A percentile compares a stretch with the other conserved stretches of the same genome.
These are phyloP conservation scores for Pleurotus cornucopiae DNA, from an alignment of 768 basidiomycete genomes.

Conservation along the genomic window DNA sequence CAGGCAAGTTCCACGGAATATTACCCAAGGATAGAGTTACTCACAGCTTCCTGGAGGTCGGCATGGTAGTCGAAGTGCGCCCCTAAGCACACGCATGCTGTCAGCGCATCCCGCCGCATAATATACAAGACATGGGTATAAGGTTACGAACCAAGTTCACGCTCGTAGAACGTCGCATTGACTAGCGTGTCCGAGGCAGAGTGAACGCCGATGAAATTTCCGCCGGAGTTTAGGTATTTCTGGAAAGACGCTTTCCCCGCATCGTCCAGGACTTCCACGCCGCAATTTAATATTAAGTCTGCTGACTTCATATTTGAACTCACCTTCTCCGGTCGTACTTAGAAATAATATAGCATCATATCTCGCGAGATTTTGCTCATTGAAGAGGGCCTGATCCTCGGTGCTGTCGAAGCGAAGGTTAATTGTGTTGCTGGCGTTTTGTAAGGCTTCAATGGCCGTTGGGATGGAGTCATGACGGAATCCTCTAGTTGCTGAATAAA, in stretches of 20 bases:
- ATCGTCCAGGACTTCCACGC: slow-evolving; percentile 50
- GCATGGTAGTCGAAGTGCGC: slow-evolving; percentile 75
- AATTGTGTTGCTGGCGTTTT: slow-evolving; percentile 37
- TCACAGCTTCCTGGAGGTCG: slow-evolving; percentile 57
- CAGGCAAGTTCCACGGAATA: slow-evolving; percentile 13
- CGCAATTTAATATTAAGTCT: no score
- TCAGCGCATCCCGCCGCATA: no score
- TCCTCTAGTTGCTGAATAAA: slow-evolving; percentile 57
- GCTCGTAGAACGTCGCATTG: slow-evolving; percentile 52
- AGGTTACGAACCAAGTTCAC: slow-evolving; percentile 45
- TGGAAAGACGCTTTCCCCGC: slow-evolving; percentile 58
- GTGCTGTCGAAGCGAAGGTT: slow-evolving; percentile 58
- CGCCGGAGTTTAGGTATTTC: slow-evolving; percentile 61
- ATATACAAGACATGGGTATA: no score
- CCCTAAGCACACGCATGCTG: slow-evolving; percentile 20
- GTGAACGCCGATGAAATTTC: slow-evolving; percentile 70
- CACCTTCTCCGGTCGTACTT: slow-evolving; percentile 65
- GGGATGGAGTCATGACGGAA: slow-evolving; percentile 79
- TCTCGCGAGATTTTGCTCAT: slow-evolving; percentile 40
- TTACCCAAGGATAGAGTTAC: slow-evolving; percentile 15
- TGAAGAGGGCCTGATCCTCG: slow-evolving; percentile 59
- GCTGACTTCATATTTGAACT: slow-evolving; percentile 13
- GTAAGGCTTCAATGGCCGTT: slow-evolving; percentile 56
- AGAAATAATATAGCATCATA: slow-evolving; percentile 72
- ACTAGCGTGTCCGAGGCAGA: slow-evolving; percentile 58